Base-by-base conservation (phyloP, 352 stramenopile species). In the Globisporangium nodosum region DNA sequence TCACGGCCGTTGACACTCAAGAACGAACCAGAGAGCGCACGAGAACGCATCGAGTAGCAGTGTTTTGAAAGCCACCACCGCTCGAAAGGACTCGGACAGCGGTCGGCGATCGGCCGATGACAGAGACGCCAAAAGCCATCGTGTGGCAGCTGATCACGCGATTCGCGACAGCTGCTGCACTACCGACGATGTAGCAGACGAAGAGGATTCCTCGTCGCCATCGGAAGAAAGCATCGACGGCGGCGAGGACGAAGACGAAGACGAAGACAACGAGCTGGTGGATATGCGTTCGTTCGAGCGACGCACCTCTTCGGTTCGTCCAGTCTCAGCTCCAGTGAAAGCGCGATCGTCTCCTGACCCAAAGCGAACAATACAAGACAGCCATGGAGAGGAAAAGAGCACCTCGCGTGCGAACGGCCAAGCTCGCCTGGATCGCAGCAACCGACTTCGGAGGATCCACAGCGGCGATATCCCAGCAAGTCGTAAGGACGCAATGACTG, bases 271-370 rank as follows among this genome's bases (percentile, higher is more conserved):
- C 15, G 56, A 33, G 51, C 33, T 15, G 52, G 48, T 31, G 30
- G 27, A 24, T 9, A 13, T 65, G 52, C 31, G 24, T 6, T 40
- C 45, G 47, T 27, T 52, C 35, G 39, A 47, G 18, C 39, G 16
- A 27, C 21, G n/a, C 4, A 40, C 31, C n/a, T 1, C 33, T 31
- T 31, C 40, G 24, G 42, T 64, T 30, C 61, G 61, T 33, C 67
- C 67, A 31, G 58, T 63, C 3, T 64, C 67, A 31, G 67, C 64
- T 24, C 57, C 62, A 21, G 57, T 49, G 35, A 60, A 65, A 35
- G 15, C 40, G 5, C 53, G 33, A 0, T 3, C 16, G 16, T 42
- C 50, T 33, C 6, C 16, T 13, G 24, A 3, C 16, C 21, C 49
- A 40, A 54, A 46, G 45, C 33, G 13, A 20, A 20, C 51, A 11